Evolutionary conservation across 306 rosid genomes (phyloP).

Genomic region (Quillaja saponaria): DNA sequence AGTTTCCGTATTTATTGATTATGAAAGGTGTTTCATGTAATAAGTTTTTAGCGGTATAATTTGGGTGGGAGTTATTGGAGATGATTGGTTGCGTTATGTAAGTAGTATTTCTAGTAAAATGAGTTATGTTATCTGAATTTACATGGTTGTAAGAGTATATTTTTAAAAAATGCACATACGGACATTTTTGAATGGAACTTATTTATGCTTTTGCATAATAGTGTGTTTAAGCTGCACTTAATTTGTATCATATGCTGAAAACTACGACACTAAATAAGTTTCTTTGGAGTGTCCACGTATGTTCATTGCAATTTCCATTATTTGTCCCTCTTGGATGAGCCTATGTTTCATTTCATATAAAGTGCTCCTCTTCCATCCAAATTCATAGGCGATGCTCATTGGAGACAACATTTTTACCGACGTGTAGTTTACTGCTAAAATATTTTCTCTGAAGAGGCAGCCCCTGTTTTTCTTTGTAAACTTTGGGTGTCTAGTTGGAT

Average conservation of each 20-base stretch:
- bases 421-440: conserved; percentile 3
- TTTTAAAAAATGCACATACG: too few relatives aligned
- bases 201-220: too few relatives aligned
- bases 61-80: not conserved
- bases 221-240: too few relatives aligned
- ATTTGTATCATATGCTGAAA: too few relatives aligned
- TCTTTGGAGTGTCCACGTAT: not conserved
- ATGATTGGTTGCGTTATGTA: conserved; percentile 2
- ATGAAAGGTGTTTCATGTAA: not conserved
- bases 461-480: not conserved
- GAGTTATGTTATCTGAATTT: too few relatives aligned
- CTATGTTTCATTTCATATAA: conserved; percentile 1
- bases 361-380: conserved; percentile 5
- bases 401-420: conserved; percentile 2
- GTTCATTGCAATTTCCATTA: conserved; percentile 10
- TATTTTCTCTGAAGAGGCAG: not conserved
- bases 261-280: not conserved
- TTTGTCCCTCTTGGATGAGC: conserved; percentile 1
- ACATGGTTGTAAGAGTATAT: too few relatives aligned
- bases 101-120: too few relatives aligned
- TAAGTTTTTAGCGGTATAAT: not conserved
- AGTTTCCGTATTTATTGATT: not conserved
- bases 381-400: conserved; percentile 9
- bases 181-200: too few relatives aligned
- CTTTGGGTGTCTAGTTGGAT: not conserved